Evolutionary conservation across 345 rosid genomes (phyloP).

Genomic region (Camelina neglecta): DNA sequence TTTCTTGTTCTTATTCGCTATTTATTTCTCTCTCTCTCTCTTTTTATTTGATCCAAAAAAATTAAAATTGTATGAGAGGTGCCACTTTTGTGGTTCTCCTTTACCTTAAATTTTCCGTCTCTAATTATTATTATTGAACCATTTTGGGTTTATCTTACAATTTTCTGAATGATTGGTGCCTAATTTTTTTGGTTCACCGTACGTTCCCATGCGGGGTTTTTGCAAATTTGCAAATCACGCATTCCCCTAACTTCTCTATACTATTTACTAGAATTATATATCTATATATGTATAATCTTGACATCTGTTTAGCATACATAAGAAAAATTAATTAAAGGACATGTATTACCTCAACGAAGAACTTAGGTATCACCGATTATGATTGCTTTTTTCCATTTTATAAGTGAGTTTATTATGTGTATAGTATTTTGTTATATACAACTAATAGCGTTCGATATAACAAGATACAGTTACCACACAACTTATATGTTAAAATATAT

Average conservation of each 20-base stretch:
- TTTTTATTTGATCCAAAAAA: slow-evolving; percentile 4
- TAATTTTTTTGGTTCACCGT: slow-evolving; percentile 18
- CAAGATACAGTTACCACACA: background rate
- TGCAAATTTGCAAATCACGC: background rate
- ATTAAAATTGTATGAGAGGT: slow-evolving; percentile 30
- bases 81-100: slow-evolving; percentile 49
- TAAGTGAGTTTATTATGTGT: background rate
- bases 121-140: background rate
- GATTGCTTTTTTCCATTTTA: background rate
- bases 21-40: slow-evolving; percentile 1
- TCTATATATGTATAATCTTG: background rate
- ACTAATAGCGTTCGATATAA: background rate
- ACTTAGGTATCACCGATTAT: background rate
- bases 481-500: background rate
- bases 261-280: background rate
- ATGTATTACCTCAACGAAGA: background rate
- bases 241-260: background rate
- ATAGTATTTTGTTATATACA: too few species aligned
- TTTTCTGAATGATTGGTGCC: slow-evolving; percentile 16
- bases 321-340: background rate
- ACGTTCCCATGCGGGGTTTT: slow-evolving; percentile 23
- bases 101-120: slow-evolving; percentile 18
- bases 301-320: background rate
- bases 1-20: slow-evolving; percentile 38
- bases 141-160: background rate